phyloP scores from a whole-genome alignment of 352 stramenopile genomes.

The Phytophthora tentaculata region DNA sequence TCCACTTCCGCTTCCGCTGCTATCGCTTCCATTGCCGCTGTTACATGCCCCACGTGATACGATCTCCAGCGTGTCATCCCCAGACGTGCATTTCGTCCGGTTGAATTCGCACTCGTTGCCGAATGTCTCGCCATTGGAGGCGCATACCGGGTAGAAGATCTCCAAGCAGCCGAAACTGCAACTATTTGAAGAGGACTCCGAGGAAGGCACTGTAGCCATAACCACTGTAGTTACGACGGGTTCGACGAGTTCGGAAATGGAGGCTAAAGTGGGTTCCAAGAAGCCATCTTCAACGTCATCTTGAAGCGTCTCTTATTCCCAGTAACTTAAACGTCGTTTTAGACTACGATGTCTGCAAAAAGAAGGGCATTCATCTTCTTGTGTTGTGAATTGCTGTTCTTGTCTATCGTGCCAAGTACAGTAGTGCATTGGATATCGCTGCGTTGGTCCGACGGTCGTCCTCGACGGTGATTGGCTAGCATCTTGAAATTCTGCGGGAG shows the following conservation, averaged over 20 bases:
- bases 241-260: constrained; percentile 15
- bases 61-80: constrained; percentile 31
- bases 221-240: not conserved
- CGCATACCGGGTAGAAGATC: constrained; percentile 54
- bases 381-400: not conserved
- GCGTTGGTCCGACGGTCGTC: no score
- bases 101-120: constrained; percentile 57
- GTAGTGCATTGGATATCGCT: no score
- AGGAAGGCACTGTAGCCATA: not conserved
- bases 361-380: not conserved
- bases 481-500: constrained; percentile 28
- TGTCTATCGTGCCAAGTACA: not conserved
- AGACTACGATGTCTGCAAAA: not conserved
- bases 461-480: constrained; percentile 32
- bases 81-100: constrained; percentile 40
- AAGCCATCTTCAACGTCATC: constrained; percentile 15
- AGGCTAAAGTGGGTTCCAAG: constrained; percentile 3
- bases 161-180: constrained; percentile 31
- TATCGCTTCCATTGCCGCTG: constrained; percentile 7
- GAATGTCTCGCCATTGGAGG: constrained; percentile 62
- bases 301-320: not conserved
- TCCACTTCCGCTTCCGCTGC: not conserved
- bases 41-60: constrained; percentile 31
- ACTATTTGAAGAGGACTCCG: not conserved
- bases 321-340: no score